Evolutionary conservation across 805 yeast genomes (phyloP), one percentile per base, ranked within the genome.

Genomic region (Hanseniaspora singularis): DNA sequence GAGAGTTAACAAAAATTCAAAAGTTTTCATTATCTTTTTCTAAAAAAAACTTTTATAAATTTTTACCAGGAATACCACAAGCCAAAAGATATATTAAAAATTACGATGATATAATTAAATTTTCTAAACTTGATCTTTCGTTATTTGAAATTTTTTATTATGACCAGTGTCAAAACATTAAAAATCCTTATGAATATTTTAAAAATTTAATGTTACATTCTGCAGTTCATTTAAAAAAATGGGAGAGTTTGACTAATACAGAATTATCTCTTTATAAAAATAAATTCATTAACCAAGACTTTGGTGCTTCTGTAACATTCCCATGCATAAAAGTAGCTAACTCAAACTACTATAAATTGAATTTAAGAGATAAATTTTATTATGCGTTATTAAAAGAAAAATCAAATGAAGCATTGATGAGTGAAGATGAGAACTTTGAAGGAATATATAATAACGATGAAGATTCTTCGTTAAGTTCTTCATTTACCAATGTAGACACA

Each of bases 91-190:
- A 19, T 8, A 33, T 33, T 19, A 33, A 33, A 4, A 26, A 33
- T n/a, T 33, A 33, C 26, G 14, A 20, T 7, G 38, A 33, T 6
- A 7, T 33, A 20, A 8, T 10, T 19, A n/a, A 19, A 4, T 33
- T 19, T n/a, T 20, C 26, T 7, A 18, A 26, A 20, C 15, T 33
- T 19, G 26, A 26, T 3, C 26, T 33, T 6, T 33, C 38, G 4
- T 33, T 33, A 33, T 33, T 33, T 33, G 38, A 33, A 33, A 33
- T 33, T 11, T 33, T 33, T 33, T 33, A 33, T 33, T 33, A 19
- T 33, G 38, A 33, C 11, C 19, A 33, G 4, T 33, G 19, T 12
- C 8, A 33, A 33, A 5, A 24, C n/a, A 33, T 33, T 12, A 20
- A 8, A 24, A 33, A 33, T 20, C 38, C 38, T 33, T 20, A 19